Conservation (phyloP, 2,329 filamentous ascomycete genomes). For the Annulohypoxylon truncatum region DNA sequence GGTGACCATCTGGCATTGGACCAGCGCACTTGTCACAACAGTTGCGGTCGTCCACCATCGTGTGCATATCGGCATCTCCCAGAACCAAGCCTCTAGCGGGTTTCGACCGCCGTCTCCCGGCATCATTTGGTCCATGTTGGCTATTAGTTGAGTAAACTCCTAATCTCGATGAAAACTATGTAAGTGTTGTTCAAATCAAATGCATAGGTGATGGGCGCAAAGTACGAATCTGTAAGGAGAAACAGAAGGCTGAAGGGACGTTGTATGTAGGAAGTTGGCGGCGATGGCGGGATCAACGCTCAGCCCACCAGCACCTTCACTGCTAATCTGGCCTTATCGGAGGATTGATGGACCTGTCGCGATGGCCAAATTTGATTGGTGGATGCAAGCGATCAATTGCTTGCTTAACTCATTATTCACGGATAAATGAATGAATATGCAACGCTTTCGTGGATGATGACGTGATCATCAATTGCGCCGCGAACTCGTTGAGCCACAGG, state of each 20-base stretch:
- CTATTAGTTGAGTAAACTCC: neutral
- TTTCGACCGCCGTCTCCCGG: constrained; percentile 69
- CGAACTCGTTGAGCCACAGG: neutral
- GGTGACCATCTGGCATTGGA: constrained; percentile 92
- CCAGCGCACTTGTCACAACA: constrained; percentile 84
- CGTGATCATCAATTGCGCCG: neutral
- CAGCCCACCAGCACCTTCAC: constrained; percentile 19
- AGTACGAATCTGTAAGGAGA: constrained; percentile 2
- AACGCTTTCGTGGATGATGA: neutral
- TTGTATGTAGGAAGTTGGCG: constrained; percentile 10
- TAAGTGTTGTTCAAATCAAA: constrained; percentile 1
- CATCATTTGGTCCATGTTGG: constrained; percentile 68
- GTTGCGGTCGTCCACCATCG: constrained; percentile 97
- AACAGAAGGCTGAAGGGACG: constrained; percentile 10
- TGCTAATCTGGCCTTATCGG: constrained; percentile 43
- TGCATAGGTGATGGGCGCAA: constrained; percentile 7
- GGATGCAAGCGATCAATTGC: constrained; percentile 3
- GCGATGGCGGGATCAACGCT: constrained; percentile 24
- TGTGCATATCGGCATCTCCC: constrained; percentile 97
- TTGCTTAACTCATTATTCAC: neutral
- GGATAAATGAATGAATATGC: constrained; percentile 27
- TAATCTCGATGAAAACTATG: neutral
- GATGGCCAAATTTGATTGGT: neutral
- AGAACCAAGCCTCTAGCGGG: constrained; percentile 97
- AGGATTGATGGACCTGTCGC: constrained; percentile 28